Evolutionary conservation across 2,329 filamentous ascomycete genomes (phyloP).

Genomic region (Cryphonectria naterciae): DNA sequence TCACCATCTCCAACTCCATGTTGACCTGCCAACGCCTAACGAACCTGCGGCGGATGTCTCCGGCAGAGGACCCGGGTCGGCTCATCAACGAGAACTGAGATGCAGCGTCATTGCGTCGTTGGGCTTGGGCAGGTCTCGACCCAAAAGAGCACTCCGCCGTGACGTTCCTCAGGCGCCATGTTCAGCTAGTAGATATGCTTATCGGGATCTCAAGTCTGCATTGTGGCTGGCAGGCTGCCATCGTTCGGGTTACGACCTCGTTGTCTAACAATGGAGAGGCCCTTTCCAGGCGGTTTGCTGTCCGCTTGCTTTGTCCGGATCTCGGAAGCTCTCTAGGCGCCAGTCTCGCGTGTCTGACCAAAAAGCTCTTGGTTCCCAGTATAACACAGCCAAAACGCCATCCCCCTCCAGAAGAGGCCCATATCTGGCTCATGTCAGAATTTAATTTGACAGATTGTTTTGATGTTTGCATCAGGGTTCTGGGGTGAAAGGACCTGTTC

Average conservation of each 20-base stretch:
- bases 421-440: not conserved
- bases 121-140: not conserved
- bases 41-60: not conserved
- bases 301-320: not conserved
- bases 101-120: not conserved
- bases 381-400: not conserved
- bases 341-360: not conserved
- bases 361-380: not conserved
- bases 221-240: slow-evolving; percentile 18
- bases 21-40: not conserved
- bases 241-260: not conserved
- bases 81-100: not conserved
- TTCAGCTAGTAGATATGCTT: not conserved
- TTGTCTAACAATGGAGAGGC: not conserved
- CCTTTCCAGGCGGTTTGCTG: slow-evolving; percentile 6
- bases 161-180: not conserved
- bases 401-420: slow-evolving; percentile 16
- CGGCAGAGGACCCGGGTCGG: not conserved
- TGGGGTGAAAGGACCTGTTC: not conserved
- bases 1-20: not conserved
- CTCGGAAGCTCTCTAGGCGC: not conserved
- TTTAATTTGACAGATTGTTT: not conserved
- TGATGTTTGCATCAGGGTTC: not conserved
- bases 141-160: not conserved
- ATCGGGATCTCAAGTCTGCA: slow-evolving; percentile 7